A percentile compares a stretch with the other conserved stretches of the same genome.
Conservation (phyloP, 345 rosid species). For the Eucalyptus erythrocorys region DNA sequence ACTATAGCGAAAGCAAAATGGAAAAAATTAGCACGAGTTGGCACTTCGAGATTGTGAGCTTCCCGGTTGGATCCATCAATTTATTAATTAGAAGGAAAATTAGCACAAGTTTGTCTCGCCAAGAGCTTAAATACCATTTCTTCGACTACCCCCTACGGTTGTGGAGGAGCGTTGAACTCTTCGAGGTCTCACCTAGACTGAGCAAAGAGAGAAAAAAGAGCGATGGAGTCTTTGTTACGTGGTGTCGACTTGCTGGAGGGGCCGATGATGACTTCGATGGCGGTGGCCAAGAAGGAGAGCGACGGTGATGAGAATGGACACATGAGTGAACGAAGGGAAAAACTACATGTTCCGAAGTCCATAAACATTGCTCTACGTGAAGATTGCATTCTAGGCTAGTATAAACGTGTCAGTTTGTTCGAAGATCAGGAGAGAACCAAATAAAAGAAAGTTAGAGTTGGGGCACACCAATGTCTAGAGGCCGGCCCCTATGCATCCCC, state of each 20-base stretch:
- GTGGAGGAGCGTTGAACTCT: not conserved
- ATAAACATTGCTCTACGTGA: not conserved
- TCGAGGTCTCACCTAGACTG: not conserved
- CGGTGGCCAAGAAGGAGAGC: not conserved
- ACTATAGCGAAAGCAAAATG: not conserved
- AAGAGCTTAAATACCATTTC: not conserved
- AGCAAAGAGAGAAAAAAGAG: not conserved
- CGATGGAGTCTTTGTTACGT: not conserved
- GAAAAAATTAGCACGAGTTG: not conserved
- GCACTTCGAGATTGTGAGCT: not conserved
- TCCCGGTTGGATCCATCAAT: not conserved
- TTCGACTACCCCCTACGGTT: not conserved
- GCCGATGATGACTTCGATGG: not conserved
- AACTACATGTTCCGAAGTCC: not conserved
- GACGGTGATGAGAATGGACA: not conserved
- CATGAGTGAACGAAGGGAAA: not conserved
- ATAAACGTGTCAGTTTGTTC: not conserved
- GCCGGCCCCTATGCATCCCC: not conserved
- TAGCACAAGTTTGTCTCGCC: not conserved
- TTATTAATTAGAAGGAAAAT: not conserved
- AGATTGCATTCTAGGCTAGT: not conserved
- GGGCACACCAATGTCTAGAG: not conserved
- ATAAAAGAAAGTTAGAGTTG: not conserved
- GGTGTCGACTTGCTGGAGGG: not conserved
- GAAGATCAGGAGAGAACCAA: not conserved